A percentile compares a stretch with the other conserved stretches of the same genome.
These are phyloP conservation scores for Nitzschia inconspicua DNA, from an alignment of 108 stramenopile species.

Conservation along the genomic window DNA sequence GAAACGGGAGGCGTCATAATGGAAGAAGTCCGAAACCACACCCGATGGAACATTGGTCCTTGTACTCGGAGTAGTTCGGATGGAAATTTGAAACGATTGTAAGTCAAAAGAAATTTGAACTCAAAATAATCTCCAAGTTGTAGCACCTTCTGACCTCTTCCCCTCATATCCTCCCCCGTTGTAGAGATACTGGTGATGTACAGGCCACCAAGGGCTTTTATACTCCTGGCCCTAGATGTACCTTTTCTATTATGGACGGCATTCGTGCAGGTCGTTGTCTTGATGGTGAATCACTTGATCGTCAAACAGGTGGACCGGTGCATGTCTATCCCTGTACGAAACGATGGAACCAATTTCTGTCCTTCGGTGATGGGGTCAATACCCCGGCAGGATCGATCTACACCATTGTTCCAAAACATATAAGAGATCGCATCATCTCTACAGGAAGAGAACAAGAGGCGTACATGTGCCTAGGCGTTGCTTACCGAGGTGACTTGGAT, in stretches of 20 bases:
- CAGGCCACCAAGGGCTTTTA: conserved; percentile 62
- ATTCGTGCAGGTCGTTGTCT: conserved; percentile 72
- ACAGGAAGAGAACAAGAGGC: conserved; percentile 44
- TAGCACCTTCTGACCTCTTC: background rate
- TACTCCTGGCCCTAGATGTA: conserved; percentile 70
- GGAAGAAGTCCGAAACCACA: conserved; percentile 68
- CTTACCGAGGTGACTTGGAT: conserved; percentile 59
- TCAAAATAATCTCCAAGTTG: too few relatives aligned
- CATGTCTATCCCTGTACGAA: conserved; percentile 77
- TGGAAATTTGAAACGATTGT: conserved; percentile 63
- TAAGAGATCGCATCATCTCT: conserved; percentile 35
- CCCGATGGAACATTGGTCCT: conserved; percentile 83
- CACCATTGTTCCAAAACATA: conserved; percentile 59
- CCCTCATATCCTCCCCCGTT: background rate
- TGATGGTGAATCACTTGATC: conserved; percentile 59
- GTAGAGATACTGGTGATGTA: conserved; percentile 51
- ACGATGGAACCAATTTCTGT: conserved; percentile 83
- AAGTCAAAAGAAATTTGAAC: conserved; percentile 10
- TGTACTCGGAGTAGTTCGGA: conserved; percentile 87
- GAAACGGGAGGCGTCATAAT: conserved; percentile 82
- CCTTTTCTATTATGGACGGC: conserved; percentile 71
- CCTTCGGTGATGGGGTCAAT: conserved; percentile 75
- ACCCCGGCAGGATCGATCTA: conserved; percentile 64
- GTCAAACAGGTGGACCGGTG: conserved; percentile 60
- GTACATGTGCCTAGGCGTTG: conserved; percentile 73